Evolutionary conservation across 176 grass and related monocot species (phyloP), one percentile per base, ranked within the genome.

Genomic region (Bothriochloa decipiens): DNA sequence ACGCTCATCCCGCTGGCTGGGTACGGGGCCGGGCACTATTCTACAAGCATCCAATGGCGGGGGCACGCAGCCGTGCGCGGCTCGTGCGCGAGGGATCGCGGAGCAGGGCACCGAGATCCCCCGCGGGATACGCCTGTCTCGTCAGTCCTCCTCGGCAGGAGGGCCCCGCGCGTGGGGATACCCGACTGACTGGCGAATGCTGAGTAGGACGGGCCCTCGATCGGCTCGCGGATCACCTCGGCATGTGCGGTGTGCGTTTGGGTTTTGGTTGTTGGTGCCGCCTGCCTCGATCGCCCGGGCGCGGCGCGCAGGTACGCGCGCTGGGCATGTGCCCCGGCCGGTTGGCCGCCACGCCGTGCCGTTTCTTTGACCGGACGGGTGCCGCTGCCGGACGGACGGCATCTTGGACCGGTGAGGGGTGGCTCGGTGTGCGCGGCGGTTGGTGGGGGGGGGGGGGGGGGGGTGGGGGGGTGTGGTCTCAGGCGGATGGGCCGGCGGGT

Each of bases 51-150:
- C 87, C 76, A 39, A 75, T 62, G 81, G 75, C 37, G 58, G 11
- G 15, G 57, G 75, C 63, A 33, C 13, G 43, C 58, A 29, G 49
- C 49, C 79, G 22, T 49, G n/a, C n/a, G 79, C 62, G 35, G 79
- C 67, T 78, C 81, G 74, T 72, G 75, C 68, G 87, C 46, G 58
- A 5, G 36, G 78, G 69, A 45, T 11, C 14, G 62, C 62, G 61
- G 33, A 2, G 29, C 29, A 46, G 52, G 47, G 46, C 85, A 17
- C 74, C 67, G 75, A 49, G 70, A 81, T 85, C 77, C 40, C 77
- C 77, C 63, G 50, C 46, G 71, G 32, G 87, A 89, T 85, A 81
- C n/a, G 87, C 50, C 46, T 85, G 87, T 76, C 82, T 3, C 36
- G 23, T 25, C 47, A 33, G 35, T 20, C 71, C 79, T 75, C 74